A percentile compares a stretch with the other conserved stretches of the same genome.
These are phyloP conservation scores for Taphrina betulina DNA, from an alignment of 1,139 yeast species.

Conservation along the genomic window DNA sequence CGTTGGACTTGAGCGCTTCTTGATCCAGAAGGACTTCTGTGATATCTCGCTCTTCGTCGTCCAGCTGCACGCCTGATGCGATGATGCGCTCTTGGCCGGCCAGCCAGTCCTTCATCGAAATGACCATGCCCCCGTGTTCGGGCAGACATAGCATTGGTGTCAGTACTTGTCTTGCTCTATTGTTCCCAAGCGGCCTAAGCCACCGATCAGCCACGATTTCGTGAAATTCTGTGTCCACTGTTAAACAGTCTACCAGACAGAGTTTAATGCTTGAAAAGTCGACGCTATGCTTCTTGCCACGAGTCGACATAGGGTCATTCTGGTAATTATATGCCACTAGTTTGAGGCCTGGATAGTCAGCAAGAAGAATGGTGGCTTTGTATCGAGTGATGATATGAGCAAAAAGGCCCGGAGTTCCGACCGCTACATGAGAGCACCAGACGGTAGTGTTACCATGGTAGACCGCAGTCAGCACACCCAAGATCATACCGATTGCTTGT, in stretches of 20 bases:
- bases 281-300: constrained; percentile 74
- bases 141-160: constrained; percentile 86
- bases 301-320: constrained; percentile 79
- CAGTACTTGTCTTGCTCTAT: constrained; percentile 69
- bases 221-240: constrained; percentile 90
- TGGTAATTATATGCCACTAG: constrained; percentile 92
- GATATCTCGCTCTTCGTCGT: constrained; percentile 46
- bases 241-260: constrained; percentile 87
- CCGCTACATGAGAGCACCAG: constrained; percentile 73
- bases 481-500: constrained; percentile 80
- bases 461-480: constrained; percentile 76
- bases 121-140: constrained; percentile 96
- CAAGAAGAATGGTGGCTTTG: constrained; percentile 69
- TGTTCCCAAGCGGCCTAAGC: constrained; percentile 86
- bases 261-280: constrained; percentile 79
- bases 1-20: constrained; percentile 73
- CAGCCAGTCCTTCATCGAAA: constrained; percentile 87
- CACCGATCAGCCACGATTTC: constrained; percentile 89
- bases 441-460: constrained; percentile 79
- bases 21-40: constrained; percentile 78
- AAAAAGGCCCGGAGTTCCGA: constrained; percentile 81
- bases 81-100: constrained; percentile 63
- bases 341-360: constrained; percentile 88
- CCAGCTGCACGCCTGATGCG: constrained; percentile 42
- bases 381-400: constrained; percentile 75